These are phyloP conservation scores for Amanita fuliginea DNA, from an alignment of 768 basidiomycete species.

Conservation along the genomic window DNA sequence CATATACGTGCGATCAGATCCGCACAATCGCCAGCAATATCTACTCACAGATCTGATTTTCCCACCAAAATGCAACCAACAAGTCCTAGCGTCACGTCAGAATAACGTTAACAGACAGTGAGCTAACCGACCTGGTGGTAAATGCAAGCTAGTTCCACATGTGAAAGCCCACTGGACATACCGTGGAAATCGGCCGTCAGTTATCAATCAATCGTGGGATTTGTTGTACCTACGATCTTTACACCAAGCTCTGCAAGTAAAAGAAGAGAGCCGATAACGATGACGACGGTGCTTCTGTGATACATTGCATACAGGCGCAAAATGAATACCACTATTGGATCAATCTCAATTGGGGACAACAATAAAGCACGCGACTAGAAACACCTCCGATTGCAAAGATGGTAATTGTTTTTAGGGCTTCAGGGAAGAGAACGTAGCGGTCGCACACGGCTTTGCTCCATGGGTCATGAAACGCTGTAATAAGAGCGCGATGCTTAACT, in stretches of 20 bases:
- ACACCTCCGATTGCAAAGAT: constrained; percentile 20
- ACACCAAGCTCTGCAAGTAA: constrained; percentile 17
- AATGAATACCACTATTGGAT: constrained; percentile 18
- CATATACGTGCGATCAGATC: not conserved
- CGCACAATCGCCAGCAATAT: not conserved
- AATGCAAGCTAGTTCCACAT: constrained; percentile 18
- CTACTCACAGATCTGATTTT: constrained; percentile 15
- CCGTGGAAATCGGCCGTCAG: not conserved
- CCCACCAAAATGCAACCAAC: constrained; percentile 27
- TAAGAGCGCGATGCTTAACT: not conserved
- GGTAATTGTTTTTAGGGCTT: constrained; percentile 22
- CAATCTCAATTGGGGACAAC: not conserved
- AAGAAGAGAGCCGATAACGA: constrained; percentile 11
- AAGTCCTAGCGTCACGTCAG: constrained; percentile 13
- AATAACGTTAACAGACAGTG: not conserved
- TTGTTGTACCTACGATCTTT: constrained; percentile 19
- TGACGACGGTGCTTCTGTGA: constrained; percentile 11
- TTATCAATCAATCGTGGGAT: not conserved
- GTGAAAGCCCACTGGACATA: constrained; percentile 23
- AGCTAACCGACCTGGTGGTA: constrained; percentile 18
- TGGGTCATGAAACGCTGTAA: constrained; percentile 20
- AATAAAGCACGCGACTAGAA: not conserved
- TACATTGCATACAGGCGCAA: constrained; percentile 21
- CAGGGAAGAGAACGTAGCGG: constrained; percentile 23
- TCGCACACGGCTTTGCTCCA: constrained; percentile 23